A percentile compares a stretch with the other conserved stretches of the same genome.
phyloP scores from a whole-genome alignment of 1,284 basidiomycete genomes.

The Taiwanofungus camphoratus region DNA sequence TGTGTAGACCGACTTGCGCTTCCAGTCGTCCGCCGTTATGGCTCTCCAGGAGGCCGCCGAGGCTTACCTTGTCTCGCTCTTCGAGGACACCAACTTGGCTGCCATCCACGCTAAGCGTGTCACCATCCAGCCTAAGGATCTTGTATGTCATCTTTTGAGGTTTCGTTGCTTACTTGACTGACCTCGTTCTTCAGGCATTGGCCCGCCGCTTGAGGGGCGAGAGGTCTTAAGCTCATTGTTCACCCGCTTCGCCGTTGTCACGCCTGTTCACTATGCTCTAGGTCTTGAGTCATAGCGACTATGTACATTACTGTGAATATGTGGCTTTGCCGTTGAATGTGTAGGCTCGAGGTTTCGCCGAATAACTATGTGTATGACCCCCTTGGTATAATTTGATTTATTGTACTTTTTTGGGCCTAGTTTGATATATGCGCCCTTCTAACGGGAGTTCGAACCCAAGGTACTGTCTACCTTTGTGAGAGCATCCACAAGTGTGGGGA shows the following conservation, averaged over 20 bases:
- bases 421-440: no score
- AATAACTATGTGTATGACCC: no score
- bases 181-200: slow-evolving; percentile 42
- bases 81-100: slow-evolving; percentile 89
- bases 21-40: slow-evolving; percentile 96
- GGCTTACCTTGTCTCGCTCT: slow-evolving; percentile 95
- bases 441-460: no score
- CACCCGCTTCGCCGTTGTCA: neutral
- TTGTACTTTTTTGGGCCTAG: no score
- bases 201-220: slow-evolving; percentile 88
- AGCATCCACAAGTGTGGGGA: no score
- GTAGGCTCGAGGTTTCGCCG: no score
- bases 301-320: no score
- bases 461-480: no score
- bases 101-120: slow-evolving; percentile 95
- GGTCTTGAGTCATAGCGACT: no score
- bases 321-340: no score
- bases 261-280: no score
- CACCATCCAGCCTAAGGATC: slow-evolving; percentile 84
- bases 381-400: no score
- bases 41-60: slow-evolving; percentile 95
- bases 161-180: neutral
- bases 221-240: slow-evolving; percentile 54
- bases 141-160: slow-evolving; percentile 29
- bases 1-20: slow-evolving; percentile 81